These are phyloP conservation scores for Metarhizium rileyi DNA, from an alignment of 2,329 filamentous ascomycete genomes.

Conservation along the genomic window DNA sequence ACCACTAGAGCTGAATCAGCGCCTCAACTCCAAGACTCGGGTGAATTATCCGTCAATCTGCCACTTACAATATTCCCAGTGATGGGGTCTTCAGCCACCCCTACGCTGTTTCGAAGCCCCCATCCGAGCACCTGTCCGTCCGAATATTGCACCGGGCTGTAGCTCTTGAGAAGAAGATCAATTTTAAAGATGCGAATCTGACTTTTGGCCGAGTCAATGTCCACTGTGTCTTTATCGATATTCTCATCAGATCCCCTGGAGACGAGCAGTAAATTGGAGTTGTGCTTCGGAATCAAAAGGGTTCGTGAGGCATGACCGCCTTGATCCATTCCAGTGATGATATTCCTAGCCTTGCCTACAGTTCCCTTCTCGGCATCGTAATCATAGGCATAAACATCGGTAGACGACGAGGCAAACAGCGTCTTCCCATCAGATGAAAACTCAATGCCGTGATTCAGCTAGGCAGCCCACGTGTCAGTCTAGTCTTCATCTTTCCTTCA, in stretches of 20 bases:
- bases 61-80: constrained; percentile 31
- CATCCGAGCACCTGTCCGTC: constrained; percentile 42
- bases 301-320: constrained; percentile 55
- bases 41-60: neutral
- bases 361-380: constrained; percentile 45
- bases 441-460: constrained; percentile 42
- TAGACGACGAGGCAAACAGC: constrained; percentile 39
- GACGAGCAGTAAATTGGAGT: constrained; percentile 47
- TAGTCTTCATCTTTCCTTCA: neutral
- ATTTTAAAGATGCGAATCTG: constrained; percentile 46
- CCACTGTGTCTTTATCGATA: constrained; percentile 39
- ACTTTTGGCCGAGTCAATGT: constrained; percentile 42
- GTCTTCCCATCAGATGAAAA: constrained; percentile 35
- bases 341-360: constrained; percentile 29
- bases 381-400: constrained; percentile 47
- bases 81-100: constrained; percentile 47
- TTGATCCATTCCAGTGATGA: constrained; percentile 49
- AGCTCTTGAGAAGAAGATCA: constrained; percentile 15
- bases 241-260: constrained; percentile 51
- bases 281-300: constrained; percentile 43
- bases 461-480: neutral
- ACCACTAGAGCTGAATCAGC: constrained; percentile 23
- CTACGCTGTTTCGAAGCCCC: constrained; percentile 62
- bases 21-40: neutral
- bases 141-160: constrained; percentile 26